Conservation (phyloP, 306 rosid genomes). For the Prunus mira region DNA sequence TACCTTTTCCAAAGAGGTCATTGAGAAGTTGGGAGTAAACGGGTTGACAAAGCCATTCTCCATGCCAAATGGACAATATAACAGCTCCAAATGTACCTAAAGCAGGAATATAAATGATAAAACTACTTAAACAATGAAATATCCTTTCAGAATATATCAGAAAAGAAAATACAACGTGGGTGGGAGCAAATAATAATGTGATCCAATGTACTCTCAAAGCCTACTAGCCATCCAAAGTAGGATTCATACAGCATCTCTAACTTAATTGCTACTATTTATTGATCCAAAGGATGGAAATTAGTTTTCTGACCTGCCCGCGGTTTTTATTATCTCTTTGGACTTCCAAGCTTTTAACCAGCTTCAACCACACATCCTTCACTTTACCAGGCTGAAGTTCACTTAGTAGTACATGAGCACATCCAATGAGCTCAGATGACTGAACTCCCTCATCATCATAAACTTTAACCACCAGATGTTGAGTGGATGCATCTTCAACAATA, state of each 20-base stretch:
- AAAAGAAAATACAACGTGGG: neutral
- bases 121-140: neutral
- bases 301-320: slow-evolving; percentile 72
- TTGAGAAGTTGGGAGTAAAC: slow-evolving; percentile 49
- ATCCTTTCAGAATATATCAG: neutral
- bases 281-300: slow-evolving; percentile 13
- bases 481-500: slow-evolving; percentile 80
- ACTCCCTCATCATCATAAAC: slow-evolving; percentile 75
- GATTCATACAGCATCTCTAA: neutral
- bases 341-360: slow-evolving; percentile 92
- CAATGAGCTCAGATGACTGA: slow-evolving; percentile 74
- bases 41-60: slow-evolving; percentile 76
- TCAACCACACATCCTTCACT: slow-evolving; percentile 95
- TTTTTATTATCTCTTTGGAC: slow-evolving; percentile 81
- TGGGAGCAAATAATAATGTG: neutral
- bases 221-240: neutral
- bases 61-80: slow-evolving; percentile 78
- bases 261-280: slow-evolving; percentile 19
- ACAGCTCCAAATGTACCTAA: slow-evolving; percentile 92
- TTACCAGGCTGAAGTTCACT: slow-evolving; percentile 87
- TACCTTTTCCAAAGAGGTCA: slow-evolving; percentile 91
- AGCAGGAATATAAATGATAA: slow-evolving; percentile 19
- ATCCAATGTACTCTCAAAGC: neutral
- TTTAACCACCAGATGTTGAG: slow-evolving; percentile 79
- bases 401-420: slow-evolving; percentile 59